Percentiles rank a stretch among this genome's conserved stretches.
Evolutionary conservation across 306 rosid genomes (phyloP).

Genomic region (Potentilla sterilis): DNA sequence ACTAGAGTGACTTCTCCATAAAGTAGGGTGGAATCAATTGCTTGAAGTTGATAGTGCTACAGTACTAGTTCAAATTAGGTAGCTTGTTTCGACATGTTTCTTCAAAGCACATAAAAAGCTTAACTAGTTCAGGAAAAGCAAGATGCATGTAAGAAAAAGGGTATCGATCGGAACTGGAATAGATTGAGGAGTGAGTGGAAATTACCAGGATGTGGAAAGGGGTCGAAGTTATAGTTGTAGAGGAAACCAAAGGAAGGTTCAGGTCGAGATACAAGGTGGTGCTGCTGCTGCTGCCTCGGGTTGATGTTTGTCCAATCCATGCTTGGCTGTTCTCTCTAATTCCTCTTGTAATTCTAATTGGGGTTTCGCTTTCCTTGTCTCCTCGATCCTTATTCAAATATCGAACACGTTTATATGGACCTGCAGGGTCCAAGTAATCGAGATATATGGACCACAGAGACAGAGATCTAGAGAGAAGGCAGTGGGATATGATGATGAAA

Average conservation of each 20-base stretch:
- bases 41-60: constrained; percentile 23
- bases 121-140: neutral
- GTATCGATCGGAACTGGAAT: neutral
- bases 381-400: constrained; percentile 19
- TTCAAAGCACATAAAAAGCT: constrained; percentile 6
- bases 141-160: neutral
- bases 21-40: constrained; percentile 14
- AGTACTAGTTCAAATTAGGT: neutral
- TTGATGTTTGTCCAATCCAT: constrained; percentile 85
- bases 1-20: constrained; percentile 9
- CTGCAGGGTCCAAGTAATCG: constrained; percentile 16
- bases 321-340: constrained; percentile 13
- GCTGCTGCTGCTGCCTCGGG: constrained; percentile 32
- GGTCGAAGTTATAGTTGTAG: constrained; percentile 61
- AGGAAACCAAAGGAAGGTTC: constrained; percentile 72
- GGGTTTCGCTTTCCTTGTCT: constrained; percentile 27
- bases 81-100: constrained; percentile 5
- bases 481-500: constrained; percentile 19
- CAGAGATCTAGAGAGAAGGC: constrained; percentile 17
- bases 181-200: neutral
- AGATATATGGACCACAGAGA: constrained; percentile 53
- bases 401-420: constrained; percentile 38
- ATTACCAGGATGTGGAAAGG: constrained; percentile 63
- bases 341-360: neutral
- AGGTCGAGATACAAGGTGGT: constrained; percentile 53